Evolutionary conservation across 2,329 filamentous ascomycete species (phyloP).

Genomic region (Aspergillus hiratsukae): DNA sequence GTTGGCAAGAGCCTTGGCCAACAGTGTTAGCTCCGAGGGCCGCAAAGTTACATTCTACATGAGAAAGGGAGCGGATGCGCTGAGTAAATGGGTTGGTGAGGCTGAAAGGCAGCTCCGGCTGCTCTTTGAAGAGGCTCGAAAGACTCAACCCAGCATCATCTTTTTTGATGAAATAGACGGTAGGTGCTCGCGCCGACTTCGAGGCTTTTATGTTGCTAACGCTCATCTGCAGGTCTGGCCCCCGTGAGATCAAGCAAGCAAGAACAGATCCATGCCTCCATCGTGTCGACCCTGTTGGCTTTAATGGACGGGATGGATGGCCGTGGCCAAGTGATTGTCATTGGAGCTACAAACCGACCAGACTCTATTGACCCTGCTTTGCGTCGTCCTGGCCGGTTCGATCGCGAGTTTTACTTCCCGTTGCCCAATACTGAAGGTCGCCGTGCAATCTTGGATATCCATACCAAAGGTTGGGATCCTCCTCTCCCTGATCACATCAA

Average conservation of each 20-base stretch:
- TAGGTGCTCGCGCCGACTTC: constrained; percentile 20
- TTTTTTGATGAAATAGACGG: constrained; percentile 99
- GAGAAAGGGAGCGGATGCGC: constrained; percentile 94
- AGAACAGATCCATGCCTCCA: constrained; percentile 97
- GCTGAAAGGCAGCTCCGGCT: constrained; percentile 91
- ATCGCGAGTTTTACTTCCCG: constrained; percentile 97
- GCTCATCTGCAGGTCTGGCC: constrained; percentile 57
- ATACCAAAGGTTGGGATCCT: constrained; percentile 88
- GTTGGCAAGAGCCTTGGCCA: constrained; percentile 87
- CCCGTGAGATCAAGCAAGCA: constrained; percentile 97
- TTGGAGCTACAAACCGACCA: constrained; percentile 95
- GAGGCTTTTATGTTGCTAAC: constrained; percentile 7
- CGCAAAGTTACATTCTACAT: constrained; percentile 98
- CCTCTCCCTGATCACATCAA: constrained; percentile 73
- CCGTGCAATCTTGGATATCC: constrained; percentile 85
- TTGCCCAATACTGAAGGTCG: constrained; percentile 76
- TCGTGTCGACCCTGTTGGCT: constrained; percentile 88
- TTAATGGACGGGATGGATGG: constrained; percentile 98
- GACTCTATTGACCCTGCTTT: constrained; percentile 97
- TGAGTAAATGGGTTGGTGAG: constrained; percentile 99
- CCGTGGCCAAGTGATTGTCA: constrained; percentile 96
- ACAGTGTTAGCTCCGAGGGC: constrained; percentile 81
- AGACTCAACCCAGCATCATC: constrained; percentile 96
- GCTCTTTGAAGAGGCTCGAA: constrained; percentile 91
- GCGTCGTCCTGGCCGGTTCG: constrained; percentile 87